Base-by-base conservation (phyloP, 2,329 filamentous ascomycete genomes). In the Zymoseptoria crescenta region DNA sequence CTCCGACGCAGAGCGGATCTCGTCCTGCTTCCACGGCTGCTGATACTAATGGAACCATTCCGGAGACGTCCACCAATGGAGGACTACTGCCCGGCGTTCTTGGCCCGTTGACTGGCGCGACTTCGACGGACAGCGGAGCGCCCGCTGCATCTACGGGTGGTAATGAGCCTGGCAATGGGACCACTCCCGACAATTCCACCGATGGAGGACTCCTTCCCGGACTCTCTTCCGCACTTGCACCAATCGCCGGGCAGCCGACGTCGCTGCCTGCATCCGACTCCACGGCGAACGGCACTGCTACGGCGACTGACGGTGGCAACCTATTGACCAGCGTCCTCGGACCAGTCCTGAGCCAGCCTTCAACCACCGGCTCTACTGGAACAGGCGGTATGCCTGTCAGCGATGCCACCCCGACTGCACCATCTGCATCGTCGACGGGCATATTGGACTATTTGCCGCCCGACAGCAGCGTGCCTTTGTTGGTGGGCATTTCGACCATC, bases 401-500 rank as follows among this genome's bases (percentile, higher is more conserved):
- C 28, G 51, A 52, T 20, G 51, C n/a, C 1, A 28, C 51, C n/a
- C 51, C 51, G 51, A 52, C 51, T 8, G 51, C 51, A 52, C 51
- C 51, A 29, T 3, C 51, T 8, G 20, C 53, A 8, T 45, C 62
- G 4, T 19, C 51, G 4, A 19, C 20, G 24, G 51, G 51, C 20
- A 1, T 52, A 13, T n/a, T 52, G 5, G 51, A 52, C 24, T n/a
- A 21, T 29, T 29, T 52, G 24, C 20, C 30, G 35, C 16, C 27
- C 35, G 48, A 50, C 24, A 50, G 59, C 8, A 64, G 61, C 35
- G 67, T 61, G 41, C 64, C 68, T 8, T 69, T 73, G 60, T 69
- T 70, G 30, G 69, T 73, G 24, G 71, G 71, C 16, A 59, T 74
- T 4, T 70, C 69, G 4, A 72, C 69, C 3, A 63, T 71, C 54